Evolutionary conservation across 352 stramenopile species (phyloP), one percentile per base, ranked within the genome.

Genomic region (Blastocystis sp.): DNA sequence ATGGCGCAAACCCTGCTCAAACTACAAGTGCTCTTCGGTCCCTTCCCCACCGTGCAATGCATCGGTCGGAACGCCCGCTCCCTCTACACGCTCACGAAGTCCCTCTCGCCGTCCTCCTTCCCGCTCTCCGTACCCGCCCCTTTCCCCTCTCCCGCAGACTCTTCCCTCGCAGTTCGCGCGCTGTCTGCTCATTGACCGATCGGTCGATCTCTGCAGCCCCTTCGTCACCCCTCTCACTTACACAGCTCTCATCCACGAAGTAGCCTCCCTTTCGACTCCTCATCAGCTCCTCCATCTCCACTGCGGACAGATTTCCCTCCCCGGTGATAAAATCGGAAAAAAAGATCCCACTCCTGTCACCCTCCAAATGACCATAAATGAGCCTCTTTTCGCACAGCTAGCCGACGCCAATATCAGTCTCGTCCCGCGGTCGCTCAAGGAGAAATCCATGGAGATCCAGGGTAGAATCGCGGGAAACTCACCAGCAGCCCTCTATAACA

Each of bases 161-260:
- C 36, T 56, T 61, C 42, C 53, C 6, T 49, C 69, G 1, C n/a
- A 32, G 29, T 73, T 85, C 32, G 27, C 21, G n/a, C 42, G 44
- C 14, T 44, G 46, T 48, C 21, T 85, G n/a, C 29, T 85, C 8
- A 16, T 85, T 3, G 75, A 85, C n/a, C 57, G 75, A n/a, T 29
- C 75, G 18, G 46, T 85, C 7, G 75, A 85, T 42, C 40, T 75
- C 1, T 29, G 32, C 46, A 76, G 57, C 29, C 16, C 40, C 2
- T 76, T 85, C 46, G 46, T 67, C 24, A 85, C 75, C 14, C 54
- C 75, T 32, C 53, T 85, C 0, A 85, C 75, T 14, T 85, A 85
- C 40, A 51, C 71, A 72, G 54, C 57, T 18, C 59, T 85, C 6
- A 85, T 85, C 24, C 44, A 85, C 29, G 75, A 85, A 61, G 75